Evolutionary conservation across 441 rosid species (phyloP), one percentile per base, ranked within the genome.

Genomic region (Gossypium trilobum): DNA sequence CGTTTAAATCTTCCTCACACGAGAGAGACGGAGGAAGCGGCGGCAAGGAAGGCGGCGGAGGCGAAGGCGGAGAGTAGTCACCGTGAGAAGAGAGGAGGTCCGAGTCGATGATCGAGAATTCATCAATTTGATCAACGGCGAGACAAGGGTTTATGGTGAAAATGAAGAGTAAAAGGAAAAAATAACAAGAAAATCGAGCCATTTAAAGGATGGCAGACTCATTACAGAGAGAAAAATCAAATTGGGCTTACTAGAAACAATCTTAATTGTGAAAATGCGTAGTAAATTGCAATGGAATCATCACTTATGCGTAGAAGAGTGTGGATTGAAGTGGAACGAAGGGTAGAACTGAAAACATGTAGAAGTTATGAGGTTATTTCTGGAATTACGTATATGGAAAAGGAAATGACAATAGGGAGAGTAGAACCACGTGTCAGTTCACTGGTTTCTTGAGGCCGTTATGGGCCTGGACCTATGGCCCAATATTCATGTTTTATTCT

Each of bases 11-110:
- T 23, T 71, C 85, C 36, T 77, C 77, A 46, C 95, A 89, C 0
- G 89, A 80, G 14, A 88, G 70, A 20, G 84, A 73, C 0, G 86
- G 87, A 2, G 85, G 88, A 61, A 56, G 86, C 13, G 88, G 88
- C 17, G 82, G 87, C 48, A 75, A 22, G 2, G 80, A 59, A 46
- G 86, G 86, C 17, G 86, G 86, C 2, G 86, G 88, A 11, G 88
- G 86, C 25, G 86, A 78, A 11, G 88, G 88, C 8, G 88, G 88
- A 48, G 83, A 52, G 75, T 85, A 85, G 71, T 85, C 88, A 6
- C 85, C 83, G 17, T 78, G 86, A 73, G 76, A 74, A 13, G 71
- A 64, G 11, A 74, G 72, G 50, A 54, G n/a, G 27, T 77, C 84
- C n/a, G 19, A 72, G 16, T 68, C 84, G 67, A 46, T 31, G n/a